phyloP scores from a whole-genome alignment of 2,329 filamentous ascomycete genomes.

The Monilinia aucupariae region DNA sequence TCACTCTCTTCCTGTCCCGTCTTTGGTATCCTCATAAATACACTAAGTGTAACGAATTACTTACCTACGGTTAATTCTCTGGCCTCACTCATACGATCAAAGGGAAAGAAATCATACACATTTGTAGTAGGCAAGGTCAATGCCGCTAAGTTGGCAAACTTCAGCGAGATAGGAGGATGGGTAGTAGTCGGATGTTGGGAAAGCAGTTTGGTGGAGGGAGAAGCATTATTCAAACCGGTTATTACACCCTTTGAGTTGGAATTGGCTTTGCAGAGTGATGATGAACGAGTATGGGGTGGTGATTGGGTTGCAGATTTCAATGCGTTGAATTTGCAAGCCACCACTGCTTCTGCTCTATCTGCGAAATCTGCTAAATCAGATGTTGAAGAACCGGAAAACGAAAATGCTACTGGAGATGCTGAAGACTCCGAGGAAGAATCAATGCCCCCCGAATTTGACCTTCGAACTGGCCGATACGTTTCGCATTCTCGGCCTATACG shows the following conservation, averaged over 20 bases:
- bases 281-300: conserved; percentile 75
- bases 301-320: conserved; percentile 88
- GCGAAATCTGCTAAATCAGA: conserved; percentile 36
- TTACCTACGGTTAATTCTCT: conserved; percentile 72
- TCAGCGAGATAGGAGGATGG: conserved; percentile 92
- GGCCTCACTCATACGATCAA: conserved; percentile 63
- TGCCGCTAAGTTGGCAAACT: conserved; percentile 92
- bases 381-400: conserved; percentile 25
- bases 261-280: conserved; percentile 68
- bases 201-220: conserved; percentile 83
- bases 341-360: neutral
- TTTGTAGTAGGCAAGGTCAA: conserved; percentile 97
- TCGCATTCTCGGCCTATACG: conserved; percentile 73
- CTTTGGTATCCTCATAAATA: conserved; percentile 94
- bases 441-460: conserved; percentile 83
- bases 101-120: conserved; percentile 92
- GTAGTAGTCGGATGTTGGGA: conserved; percentile 98
- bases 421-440: conserved; percentile 58
- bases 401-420: conserved; percentile 8
- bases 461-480: conserved; percentile 79
- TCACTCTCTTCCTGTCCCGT: conserved; percentile 74
- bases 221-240: conserved; percentile 81
- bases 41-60: conserved; percentile 87
- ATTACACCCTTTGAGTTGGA: conserved; percentile 93
- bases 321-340: conserved; percentile 41